phyloP scores from a whole-genome alignment of 768 basidiomycete genomes.

The Naematelia aurantialba region DNA sequence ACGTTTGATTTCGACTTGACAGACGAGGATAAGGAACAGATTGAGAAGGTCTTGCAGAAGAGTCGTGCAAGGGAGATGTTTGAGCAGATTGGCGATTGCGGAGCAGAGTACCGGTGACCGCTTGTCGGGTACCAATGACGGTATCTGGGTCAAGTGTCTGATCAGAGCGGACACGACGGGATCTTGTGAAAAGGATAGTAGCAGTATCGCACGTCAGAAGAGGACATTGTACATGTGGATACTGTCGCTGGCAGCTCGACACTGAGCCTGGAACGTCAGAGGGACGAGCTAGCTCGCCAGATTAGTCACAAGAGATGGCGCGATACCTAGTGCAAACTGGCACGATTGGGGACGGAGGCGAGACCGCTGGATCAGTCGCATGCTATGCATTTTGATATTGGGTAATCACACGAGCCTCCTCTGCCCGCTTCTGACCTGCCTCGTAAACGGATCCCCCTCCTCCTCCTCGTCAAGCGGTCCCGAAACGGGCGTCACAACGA shows the following conservation, averaged over 20 bases:
- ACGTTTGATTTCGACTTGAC: constrained; percentile 62
- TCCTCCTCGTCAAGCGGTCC: background rate
- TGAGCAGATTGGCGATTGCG: constrained; percentile 72
- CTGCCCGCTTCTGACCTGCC: constrained; percentile 20
- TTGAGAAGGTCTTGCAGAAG: constrained; percentile 61
- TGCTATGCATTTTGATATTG: background rate
- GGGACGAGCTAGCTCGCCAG: no score
- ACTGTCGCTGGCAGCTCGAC: no score
- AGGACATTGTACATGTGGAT: no score
- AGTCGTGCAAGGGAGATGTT: constrained; percentile 65
- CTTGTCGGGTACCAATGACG: no score
- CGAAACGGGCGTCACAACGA: constrained; percentile 11
- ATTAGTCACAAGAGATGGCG: no score
- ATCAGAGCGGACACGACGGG: no score
- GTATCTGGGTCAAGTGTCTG: no score
- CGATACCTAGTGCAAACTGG: no score
- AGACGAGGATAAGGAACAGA: constrained; percentile 59
- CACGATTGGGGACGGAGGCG: no score
- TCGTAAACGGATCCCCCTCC: constrained; percentile 16
- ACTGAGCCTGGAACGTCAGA: no score
- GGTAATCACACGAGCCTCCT: constrained; percentile 20
- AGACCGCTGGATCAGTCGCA: constrained; percentile 22
- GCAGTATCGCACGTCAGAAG: no score
- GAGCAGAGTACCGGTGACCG: constrained; percentile 72
- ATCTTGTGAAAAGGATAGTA: no score